Evolutionary conservation across 345 rosid genomes (phyloP), one percentile per base, ranked within the genome.

Genomic region (Clarkia xantiana): DNA sequence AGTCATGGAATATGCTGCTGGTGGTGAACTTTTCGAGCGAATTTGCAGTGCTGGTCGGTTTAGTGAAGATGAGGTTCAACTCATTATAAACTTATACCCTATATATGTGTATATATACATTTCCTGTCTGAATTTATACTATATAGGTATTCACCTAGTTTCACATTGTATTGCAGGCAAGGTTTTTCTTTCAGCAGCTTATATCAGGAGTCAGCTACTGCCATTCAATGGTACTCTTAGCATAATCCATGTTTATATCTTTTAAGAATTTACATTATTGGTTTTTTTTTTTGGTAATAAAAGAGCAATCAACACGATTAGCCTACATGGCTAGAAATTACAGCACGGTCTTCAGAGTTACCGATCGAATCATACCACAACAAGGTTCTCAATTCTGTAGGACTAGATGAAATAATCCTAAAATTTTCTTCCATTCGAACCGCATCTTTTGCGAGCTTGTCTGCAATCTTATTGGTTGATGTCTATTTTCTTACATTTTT

Each of bases 1-100:
- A 36, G 69, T 63, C 45, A 71, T 67, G 72, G 76, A 71, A 51
- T 67, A 67, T 48, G 76, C 76, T 49, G 76, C 69, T 20, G 71
- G 71, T 14, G 76, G 76, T 40, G 76, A 71, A 51, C 71, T 71
- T 25, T 71, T 71, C 20, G 69, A 57, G 57, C 63, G 71, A 51
- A 71, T 66, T 15, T 71, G 71, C 57, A 63, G 38, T 46, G 69
- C 69, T 17, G 71, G 75, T 20, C 61, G 71, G 56, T 71, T 71
- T 57, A 57, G 72, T 25, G 76, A 71, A 48, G 72, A 67, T 5
- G 72, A 71, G 76, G 69, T 67, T 8, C 49, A 18, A 18, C 10
- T 17, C 34, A 23, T 10, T 15, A 42, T n/a, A 53, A 14, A 11
- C 14, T 14, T n/a, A n/a, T 7, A 18, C 14, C 23, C 17, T 16